phyloP scores from a whole-genome alignment of 208 protist genomes.

The Chromosphaera perkinsii region DNA sequence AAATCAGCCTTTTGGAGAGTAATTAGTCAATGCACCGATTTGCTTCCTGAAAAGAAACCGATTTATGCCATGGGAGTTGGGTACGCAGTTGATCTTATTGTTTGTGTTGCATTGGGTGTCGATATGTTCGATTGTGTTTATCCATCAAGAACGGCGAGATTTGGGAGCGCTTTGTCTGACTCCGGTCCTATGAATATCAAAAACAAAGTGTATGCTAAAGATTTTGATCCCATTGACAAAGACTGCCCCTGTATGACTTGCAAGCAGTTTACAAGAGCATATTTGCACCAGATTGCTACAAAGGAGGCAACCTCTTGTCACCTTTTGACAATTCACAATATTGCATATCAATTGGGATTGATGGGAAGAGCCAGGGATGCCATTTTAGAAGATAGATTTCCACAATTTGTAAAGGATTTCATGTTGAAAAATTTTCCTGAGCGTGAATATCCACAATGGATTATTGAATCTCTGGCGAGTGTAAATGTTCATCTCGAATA shows the following conservation, averaged over 20 bases:
- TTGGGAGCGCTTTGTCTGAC: slow-evolving; percentile 41
- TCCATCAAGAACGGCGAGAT: slow-evolving; percentile 85
- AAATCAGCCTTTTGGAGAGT: slow-evolving; percentile 80
- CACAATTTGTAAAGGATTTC: slow-evolving; percentile 73
- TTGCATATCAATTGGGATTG: slow-evolving; percentile 86
- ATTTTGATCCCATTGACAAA: slow-evolving; percentile 56
- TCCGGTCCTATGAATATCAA: slow-evolving; percentile 50
- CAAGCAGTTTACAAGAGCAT: slow-evolving; percentile 80
- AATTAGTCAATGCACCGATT: slow-evolving; percentile 77
- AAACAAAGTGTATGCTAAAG: slow-evolving; percentile 27
- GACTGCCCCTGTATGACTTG: slow-evolving; percentile 72
- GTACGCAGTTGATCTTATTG: slow-evolving; percentile 93
- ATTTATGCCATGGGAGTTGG: slow-evolving; percentile 97
- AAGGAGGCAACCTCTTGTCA: slow-evolving; percentile 79
- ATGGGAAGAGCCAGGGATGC: slow-evolving; percentile 75
- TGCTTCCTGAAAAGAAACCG: slow-evolving; percentile 71
- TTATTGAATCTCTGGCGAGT: slow-evolving; percentile 64
- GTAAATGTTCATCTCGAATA: slow-evolving; percentile 28
- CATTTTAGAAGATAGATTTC: slow-evolving; percentile 66
- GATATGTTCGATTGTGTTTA: slow-evolving; percentile 99
- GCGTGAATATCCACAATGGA: slow-evolving; percentile 76
- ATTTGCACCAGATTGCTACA: slow-evolving; percentile 75
- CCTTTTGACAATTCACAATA: slow-evolving; percentile 93
- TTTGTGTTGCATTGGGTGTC: slow-evolving; percentile 93
- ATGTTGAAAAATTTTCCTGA: slow-evolving; percentile 72